These are phyloP conservation scores for Verticillium klebahnii DNA, from an alignment of 2,329 filamentous ascomycete genomes.

Conservation along the genomic window DNA sequence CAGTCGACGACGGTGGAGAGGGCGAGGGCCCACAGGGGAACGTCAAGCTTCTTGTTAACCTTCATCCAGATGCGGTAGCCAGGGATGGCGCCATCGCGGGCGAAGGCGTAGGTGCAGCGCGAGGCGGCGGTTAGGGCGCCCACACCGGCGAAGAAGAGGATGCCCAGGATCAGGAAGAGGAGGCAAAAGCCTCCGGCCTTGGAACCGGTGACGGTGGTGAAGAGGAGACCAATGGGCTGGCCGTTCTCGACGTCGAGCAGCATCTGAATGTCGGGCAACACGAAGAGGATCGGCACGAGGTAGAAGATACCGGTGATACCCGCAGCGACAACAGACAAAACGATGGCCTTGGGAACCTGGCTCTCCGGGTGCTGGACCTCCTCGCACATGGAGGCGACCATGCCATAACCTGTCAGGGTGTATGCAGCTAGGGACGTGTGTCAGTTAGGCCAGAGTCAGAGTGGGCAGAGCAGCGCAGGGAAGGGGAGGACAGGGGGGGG, in stretches of 20 bases:
- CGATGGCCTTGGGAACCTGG: slow-evolving; percentile 68
- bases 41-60: slow-evolving; percentile 61
- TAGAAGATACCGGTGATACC: slow-evolving; percentile 63
- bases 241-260: slow-evolving; percentile 64
- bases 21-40: slow-evolving; percentile 65
- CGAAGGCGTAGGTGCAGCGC: slow-evolving; percentile 72
- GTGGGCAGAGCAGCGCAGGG: neutral
- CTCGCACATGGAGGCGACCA: slow-evolving; percentile 69
- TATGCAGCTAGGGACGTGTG: slow-evolving; percentile 41
- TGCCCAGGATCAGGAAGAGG: slow-evolving; percentile 70
- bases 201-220: slow-evolving; percentile 71
- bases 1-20: slow-evolving; percentile 66
- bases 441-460: neutral
- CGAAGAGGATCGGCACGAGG: slow-evolving; percentile 70
- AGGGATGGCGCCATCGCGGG: slow-evolving; percentile 69
- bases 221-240: slow-evolving; percentile 71
- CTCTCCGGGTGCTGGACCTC: slow-evolving; percentile 65
- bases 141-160: slow-evolving; percentile 71
- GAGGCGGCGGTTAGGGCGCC: slow-evolving; percentile 71
- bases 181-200: slow-evolving; percentile 70
- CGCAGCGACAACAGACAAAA: slow-evolving; percentile 62
- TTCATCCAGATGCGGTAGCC: slow-evolving; percentile 61
- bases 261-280: slow-evolving; percentile 61
- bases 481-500: neutral
- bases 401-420: slow-evolving; percentile 61